These are phyloP conservation scores for Imleria badia DNA, from an alignment of 768 basidiomycete genomes.

Conservation along the genomic window DNA sequence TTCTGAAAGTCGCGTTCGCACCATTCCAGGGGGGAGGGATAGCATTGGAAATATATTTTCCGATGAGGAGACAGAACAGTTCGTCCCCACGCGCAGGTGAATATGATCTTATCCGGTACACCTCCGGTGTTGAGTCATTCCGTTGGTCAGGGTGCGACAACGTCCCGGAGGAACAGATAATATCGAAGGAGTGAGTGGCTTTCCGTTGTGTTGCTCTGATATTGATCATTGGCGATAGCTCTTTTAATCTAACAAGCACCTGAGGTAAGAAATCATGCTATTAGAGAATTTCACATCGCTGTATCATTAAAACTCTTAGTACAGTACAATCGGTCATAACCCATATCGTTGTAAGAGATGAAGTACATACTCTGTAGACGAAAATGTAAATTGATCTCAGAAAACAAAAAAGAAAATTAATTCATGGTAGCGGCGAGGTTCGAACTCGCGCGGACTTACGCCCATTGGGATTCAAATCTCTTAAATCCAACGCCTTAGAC, in stretches of 20 bases:
- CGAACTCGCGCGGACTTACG: conserved; percentile 85
- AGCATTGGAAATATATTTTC: conserved; percentile 45
- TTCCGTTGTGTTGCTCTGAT: background rate
- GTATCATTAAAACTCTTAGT: background rate
- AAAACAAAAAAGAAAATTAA: conserved; percentile 12
- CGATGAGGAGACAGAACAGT: conserved; percentile 41
- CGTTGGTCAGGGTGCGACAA: conserved; percentile 54
- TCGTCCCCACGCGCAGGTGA: conserved; percentile 71
- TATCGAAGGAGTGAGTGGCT: conserved; percentile 41
- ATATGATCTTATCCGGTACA: conserved; percentile 1
- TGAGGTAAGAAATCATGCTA: background rate
- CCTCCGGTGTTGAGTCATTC: background rate
- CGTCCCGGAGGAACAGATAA: conserved; percentile 67
- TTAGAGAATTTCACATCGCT: background rate
- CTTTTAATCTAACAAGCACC: conserved; percentile 16
- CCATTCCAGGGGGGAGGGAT: conserved; percentile 29
- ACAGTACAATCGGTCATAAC: background rate
- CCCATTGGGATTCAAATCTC: conserved; percentile 77
- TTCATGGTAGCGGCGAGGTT: conserved; percentile 79
- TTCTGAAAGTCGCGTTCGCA: conserved; percentile 34
- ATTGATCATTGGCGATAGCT: conserved; percentile 23
- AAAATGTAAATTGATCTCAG: background rate
- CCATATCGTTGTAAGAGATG: background rate
- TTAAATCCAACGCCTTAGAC: conserved; percentile 94
- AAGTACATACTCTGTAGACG: no score